Evolutionary conservation across 805 yeast species (phyloP), one percentile per base, ranked within the genome.

Genomic region (Kodamaea jinghongensis): DNA sequence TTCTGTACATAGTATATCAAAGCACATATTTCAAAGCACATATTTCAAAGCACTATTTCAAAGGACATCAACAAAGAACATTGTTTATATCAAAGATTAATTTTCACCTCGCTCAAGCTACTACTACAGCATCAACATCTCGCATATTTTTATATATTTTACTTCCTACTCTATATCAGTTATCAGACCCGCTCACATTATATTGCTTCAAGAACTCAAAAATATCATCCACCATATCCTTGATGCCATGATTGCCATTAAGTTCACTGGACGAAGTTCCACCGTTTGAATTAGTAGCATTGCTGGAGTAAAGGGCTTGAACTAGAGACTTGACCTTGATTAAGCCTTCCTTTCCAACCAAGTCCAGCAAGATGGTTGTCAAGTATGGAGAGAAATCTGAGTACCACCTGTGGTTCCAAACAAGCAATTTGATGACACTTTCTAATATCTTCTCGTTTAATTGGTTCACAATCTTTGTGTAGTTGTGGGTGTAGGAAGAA

Each of bases 401-500:
- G 65, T 91, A 95, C 99, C 99, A 93, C 56, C 99, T 78, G 61
- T 90, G 97, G 56, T 88, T 85, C 97, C 98, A 95, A n/a, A 93
- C 95, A n/a, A 83, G 67, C 38, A 93, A 67, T 52, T 84, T 85
- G 26, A 90, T 86, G 41, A 81, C 63, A 15, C 83, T 66, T 42
- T 83, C 88, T 43, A 90, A 68, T 9, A 87, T 78, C 46, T 73
- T 70, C 36, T 71, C 75, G 53, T 81, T 79, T 37, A 76, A 56
- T 38, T 63, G 68, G 36, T 59, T 62, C 17, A 72, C 55, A 17
- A 65, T 61, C 41, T 69, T 71, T 36, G 63, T 53, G 48, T 58
- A 62, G 46, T 61, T 71, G 47, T 58, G 62, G 10, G 59, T 46
- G 31, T 53, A 45, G 2, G 49, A 20, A 6, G 43, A 23, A 4